These are phyloP conservation scores for Yamagishiella unicocca DNA, from an alignment of 139 green algal genomes.

Conservation along the genomic window DNA sequence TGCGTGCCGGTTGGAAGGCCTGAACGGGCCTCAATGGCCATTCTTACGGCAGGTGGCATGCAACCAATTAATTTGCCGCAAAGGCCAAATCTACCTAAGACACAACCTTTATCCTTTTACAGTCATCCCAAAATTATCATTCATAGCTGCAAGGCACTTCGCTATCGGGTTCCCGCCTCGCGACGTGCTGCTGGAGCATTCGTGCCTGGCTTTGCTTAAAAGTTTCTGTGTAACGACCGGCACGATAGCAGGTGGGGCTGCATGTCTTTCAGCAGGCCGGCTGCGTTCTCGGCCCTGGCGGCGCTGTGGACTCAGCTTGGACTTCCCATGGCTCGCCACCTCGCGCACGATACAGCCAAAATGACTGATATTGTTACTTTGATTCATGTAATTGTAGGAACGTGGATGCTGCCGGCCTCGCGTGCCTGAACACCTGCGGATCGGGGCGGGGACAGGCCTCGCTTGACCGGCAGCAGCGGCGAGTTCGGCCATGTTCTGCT, in stretches of 20 bases:
- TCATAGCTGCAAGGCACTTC: no score
- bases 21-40: no score
- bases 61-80: no score
- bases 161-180: no score
- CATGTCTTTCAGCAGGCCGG: background rate
- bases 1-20: no score
- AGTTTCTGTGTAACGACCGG: background rate
- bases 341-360: background rate
- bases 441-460: background rate
- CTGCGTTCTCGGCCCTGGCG: background rate
- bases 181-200: no score
- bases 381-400: background rate
- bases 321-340: no score
- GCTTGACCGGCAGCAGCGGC: slow-evolving; percentile 8
- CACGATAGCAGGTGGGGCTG: background rate
- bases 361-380: background rate
- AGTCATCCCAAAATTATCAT: no score
- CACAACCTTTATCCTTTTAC: no score
- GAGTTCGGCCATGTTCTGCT: slow-evolving; percentile 68
- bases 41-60: no score
- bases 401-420: slow-evolving; percentile 13
- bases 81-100: no score
- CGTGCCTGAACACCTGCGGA: background rate
- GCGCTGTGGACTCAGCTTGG: background rate
- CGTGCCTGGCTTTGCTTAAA: background rate